Base-by-base conservation (phyloP, 78 protist species). In the Blattamonas nauphoetae region DNA sequence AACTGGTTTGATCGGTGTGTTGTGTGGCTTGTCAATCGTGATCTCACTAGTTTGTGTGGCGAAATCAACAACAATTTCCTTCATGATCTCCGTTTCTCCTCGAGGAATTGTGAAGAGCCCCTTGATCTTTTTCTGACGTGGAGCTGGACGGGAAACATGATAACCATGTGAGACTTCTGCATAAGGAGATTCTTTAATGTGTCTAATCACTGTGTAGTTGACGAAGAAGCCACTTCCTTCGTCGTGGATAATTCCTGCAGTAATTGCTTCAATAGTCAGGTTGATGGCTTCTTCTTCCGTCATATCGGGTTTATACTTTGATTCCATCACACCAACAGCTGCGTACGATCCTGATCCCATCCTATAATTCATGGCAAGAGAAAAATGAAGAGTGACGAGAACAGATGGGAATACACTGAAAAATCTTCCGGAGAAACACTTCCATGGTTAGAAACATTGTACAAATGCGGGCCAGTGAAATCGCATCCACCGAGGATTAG, bases 241-340 rank as follows among this genome's bases (percentile, higher is more conserved):
- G 77, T 84, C 86, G 78, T 84, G 4, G 34, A 84, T 36, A 6
- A 84, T 84, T 4, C 86, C 86, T 29, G 86, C 86, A 5, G 21
- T 5, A 21, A 84, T 21, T 4, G 86, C 86, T 5, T 84, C 78
- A 43, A n/a, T 6, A 5, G 71, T 21, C 21, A 55, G 21, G 38
- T 55, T 21, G 21, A 55, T 21, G 21, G 71, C 71, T 21, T 55
- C 71, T 55, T 55, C 71, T 21, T 55, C 71, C 21, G 71, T 55
- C 71, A 55, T 55, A 43, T 43, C 86, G 42, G 4, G 41, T 5
- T 5, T 5, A 21, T 84, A 84, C 38, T 21, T 6, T 5, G 86
- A 44, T 45, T 84, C 86, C 32, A 84, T 36, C 55, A 84, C 21
- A 5, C 63, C 6, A 41, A 84, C 42, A 5, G 86, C 86, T 36